These are phyloP conservation scores for Pleodorina starrii DNA, from an alignment of 139 green algal species.

Conservation along the genomic window DNA sequence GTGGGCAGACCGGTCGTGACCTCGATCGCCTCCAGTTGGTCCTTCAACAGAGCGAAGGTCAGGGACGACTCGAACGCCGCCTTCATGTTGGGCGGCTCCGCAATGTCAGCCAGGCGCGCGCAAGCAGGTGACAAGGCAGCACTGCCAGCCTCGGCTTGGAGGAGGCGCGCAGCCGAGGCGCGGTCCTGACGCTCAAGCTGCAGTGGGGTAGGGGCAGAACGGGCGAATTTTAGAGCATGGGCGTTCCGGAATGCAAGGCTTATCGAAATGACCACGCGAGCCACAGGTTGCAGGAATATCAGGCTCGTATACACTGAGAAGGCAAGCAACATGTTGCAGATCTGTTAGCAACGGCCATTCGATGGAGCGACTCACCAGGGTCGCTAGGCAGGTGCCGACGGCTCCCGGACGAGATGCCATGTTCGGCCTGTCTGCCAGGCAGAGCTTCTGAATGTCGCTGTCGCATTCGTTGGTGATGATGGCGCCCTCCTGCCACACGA, in stretches of 20 bases:
- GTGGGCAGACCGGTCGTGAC: constrained; percentile 56
- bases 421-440: constrained; percentile 64
- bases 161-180: neutral
- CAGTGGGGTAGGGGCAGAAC: too few species aligned
- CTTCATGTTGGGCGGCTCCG: constrained; percentile 68
- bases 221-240: too few species aligned
- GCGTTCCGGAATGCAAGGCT: too few species aligned
- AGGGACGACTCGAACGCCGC: constrained; percentile 55
- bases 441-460: constrained; percentile 72
- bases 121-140: constrained; percentile 49
- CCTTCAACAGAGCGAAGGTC: constrained; percentile 52
- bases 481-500: constrained; percentile 72
- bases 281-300: too few species aligned
- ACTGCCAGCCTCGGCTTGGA: neutral
- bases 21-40: constrained; percentile 65
- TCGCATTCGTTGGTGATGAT: constrained; percentile 85
- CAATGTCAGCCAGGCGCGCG: constrained; percentile 58
- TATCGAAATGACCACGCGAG: too few species aligned
- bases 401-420: constrained; percentile 70
- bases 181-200: constrained; percentile 35
- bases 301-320: too few species aligned
- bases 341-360: too few species aligned
- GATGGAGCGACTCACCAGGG: constrained; percentile 65
- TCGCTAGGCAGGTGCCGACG: constrained; percentile 84
- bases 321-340: too few species aligned